A percentile compares a stretch with the other conserved stretches of the same genome.
These are phyloP conservation scores for Mucuna pruriens DNA, from an alignment of 306 rosid genomes.

Conservation along the genomic window DNA sequence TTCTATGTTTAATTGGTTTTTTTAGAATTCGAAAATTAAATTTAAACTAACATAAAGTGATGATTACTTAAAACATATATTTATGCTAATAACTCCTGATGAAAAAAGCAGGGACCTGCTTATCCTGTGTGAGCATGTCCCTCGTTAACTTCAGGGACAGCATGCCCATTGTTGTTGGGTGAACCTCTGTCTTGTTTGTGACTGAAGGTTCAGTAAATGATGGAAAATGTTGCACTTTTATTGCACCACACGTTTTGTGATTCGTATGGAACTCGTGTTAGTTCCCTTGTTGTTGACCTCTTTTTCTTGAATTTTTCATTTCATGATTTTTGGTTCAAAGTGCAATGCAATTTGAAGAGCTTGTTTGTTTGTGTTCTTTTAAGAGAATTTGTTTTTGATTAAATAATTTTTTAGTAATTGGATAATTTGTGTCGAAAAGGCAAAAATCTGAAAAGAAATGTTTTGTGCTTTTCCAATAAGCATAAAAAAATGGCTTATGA, in stretches of 20 bases:
- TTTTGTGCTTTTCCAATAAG: background rate
- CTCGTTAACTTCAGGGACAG: constrained; percentile 63
- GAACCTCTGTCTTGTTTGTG: constrained; percentile 61
- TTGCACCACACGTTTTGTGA: background rate
- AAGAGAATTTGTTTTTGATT: background rate
- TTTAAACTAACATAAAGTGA: no score
- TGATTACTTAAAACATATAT: background rate
- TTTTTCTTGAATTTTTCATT: background rate
- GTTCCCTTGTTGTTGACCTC: background rate
- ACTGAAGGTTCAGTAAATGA: constrained; percentile 76
- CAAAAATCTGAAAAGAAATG: no score
- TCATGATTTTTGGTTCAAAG: background rate
- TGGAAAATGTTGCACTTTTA: constrained; percentile 37
- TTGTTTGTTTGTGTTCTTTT: background rate
- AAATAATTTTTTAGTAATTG: no score
- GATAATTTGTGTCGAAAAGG: no score
- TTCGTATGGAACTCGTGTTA: background rate
- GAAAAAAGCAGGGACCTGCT: constrained; percentile 34
- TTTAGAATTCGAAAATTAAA: no score
- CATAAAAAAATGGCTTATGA: background rate
- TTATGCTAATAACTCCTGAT: background rate
- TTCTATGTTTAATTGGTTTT: background rate
- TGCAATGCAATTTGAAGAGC: background rate
- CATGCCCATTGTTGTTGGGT: constrained; percentile 67
- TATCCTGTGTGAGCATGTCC: constrained; percentile 38